Conservation (phyloP, 371 early-diverging fungal species). For the Apophysomyces ossiformis region DNA sequence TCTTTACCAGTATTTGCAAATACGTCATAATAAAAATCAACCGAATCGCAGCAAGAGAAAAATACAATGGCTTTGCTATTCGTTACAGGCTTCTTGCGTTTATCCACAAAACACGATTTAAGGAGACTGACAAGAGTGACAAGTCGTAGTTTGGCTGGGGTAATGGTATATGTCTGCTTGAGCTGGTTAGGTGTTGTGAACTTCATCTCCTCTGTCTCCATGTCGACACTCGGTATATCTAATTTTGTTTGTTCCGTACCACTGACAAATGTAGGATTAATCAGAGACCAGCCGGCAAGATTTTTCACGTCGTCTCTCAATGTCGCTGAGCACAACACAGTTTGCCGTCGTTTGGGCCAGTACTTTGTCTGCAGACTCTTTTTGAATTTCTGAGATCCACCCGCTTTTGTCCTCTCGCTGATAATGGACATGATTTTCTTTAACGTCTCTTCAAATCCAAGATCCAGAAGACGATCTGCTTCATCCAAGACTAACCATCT, state of each 20-base stretch:
- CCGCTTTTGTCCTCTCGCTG: conserved; percentile 47
- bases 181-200: conserved; percentile 82
- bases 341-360: conserved; percentile 78
- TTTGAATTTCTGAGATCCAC: conserved; percentile 24
- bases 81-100: conserved; percentile 42
- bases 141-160: conserved; percentile 91
- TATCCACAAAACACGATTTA: conserved; percentile 53
- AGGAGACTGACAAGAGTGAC: conserved; percentile 82
- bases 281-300: conserved; percentile 79
- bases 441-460: conserved; percentile 95
- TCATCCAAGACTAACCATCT: conserved; percentile 97
- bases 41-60: conserved; percentile 88
- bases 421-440: conserved; percentile 78
- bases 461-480: conserved; percentile 97
- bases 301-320: conserved; percentile 81
- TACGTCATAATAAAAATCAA: conserved; percentile 89
- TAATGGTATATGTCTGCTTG: conserved; percentile 79
- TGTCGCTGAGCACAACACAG: conserved; percentile 94
- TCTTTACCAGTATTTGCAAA: conserved; percentile 64
- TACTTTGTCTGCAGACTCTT: conserved; percentile 31
- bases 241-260: conserved; percentile 36
- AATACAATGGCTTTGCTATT: conserved; percentile 83
- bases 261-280: conserved; percentile 72
- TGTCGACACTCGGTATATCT: conserved; percentile 26
- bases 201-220: conserved; percentile 47